Base-by-base conservation (phyloP, 495 filamentous ascomycete genomes). In the Penicillium taxi region DNA sequence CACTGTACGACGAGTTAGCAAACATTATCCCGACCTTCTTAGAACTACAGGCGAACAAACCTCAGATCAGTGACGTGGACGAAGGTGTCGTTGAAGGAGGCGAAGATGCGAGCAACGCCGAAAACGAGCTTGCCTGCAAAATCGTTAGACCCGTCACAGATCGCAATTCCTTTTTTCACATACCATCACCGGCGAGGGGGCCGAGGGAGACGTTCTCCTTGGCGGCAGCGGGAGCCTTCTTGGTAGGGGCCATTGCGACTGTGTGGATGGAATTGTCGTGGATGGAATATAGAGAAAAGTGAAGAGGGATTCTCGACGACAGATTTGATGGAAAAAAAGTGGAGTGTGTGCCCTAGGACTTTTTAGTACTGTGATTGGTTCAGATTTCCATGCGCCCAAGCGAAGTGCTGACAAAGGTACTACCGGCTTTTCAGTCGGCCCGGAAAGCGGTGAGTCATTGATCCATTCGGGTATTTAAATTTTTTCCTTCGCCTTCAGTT, bases 51-150 rank as follows among this genome's bases (percentile, higher is more conserved):
- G 28, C 16, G 24, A 32, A 89, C 84, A 68, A 66, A 93, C 84
- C 74, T 80, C 63, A 98, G 86, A 90, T 96, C 93, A 74, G 91
- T 96, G 59, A 96, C 86, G 73, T 98, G 91, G 66, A 96, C 87
- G 81, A 91, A 93, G 69, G 86, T 94, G 59, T 94, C 87, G 67
- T 94, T 96, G 84, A 96, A 95, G 45, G 84, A 91, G 52, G 91
- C 91, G 73, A 96, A 99, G 74, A 99, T 99, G 57, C 91, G 84
- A 58, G 90, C 91, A 72, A 95, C 88, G 58, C 93, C 91, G 69
- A 96, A 96, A 70, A 96, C 90, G 64, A 94, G 84, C 71, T 94
- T 89, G 66, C 89, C 88, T 86, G 51, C 41, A 43, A 44, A 44
- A 29, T 39, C 25, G 37, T 21, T 14, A 38, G 6, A n/a, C 12